A percentile compares a stretch with the other conserved stretches of the same genome.
Conservation (phyloP, 2,329 filamentous ascomycete genomes). For the Colletotrichum sp. region DNA sequence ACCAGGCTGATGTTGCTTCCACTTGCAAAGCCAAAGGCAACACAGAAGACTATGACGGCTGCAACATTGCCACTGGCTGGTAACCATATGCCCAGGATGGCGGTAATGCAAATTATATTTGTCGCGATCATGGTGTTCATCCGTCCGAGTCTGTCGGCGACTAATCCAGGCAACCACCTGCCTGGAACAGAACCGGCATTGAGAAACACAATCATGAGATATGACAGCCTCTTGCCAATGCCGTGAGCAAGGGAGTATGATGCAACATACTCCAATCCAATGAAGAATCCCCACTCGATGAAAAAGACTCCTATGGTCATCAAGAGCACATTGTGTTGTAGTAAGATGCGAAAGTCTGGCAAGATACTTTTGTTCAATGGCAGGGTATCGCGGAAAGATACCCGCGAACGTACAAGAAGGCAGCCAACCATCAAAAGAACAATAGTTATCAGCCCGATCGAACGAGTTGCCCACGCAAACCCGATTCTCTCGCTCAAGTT, state of each 20-base stretch:
- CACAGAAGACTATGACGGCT: background rate
- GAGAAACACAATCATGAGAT: background rate
- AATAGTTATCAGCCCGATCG: background rate
- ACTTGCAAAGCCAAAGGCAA: accelerated
- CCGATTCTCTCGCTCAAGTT: background rate
- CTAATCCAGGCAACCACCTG: background rate
- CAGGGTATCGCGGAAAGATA: background rate
- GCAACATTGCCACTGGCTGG: background rate
- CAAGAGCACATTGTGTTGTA: background rate
- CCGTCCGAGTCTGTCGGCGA: background rate
- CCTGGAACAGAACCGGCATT: background rate
- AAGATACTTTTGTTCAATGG: background rate
- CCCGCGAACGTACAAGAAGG: background rate
- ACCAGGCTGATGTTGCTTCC: background rate
- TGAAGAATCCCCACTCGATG: background rate
- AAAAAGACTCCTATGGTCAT: background rate
- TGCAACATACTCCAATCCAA: background rate
- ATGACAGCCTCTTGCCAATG: background rate
- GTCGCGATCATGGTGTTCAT: background rate
- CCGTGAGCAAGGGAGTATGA: background rate
- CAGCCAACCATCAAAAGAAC: background rate
- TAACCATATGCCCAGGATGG: background rate
- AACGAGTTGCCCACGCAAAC: background rate
- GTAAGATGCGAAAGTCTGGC: background rate
- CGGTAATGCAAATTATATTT: background rate